A percentile compares a stretch with the other conserved stretches of the same genome.
These are phyloP conservation scores for Insectozyma bohioensis DNA, from an alignment of 1,139 yeast genomes.

Conservation along the genomic window DNA sequence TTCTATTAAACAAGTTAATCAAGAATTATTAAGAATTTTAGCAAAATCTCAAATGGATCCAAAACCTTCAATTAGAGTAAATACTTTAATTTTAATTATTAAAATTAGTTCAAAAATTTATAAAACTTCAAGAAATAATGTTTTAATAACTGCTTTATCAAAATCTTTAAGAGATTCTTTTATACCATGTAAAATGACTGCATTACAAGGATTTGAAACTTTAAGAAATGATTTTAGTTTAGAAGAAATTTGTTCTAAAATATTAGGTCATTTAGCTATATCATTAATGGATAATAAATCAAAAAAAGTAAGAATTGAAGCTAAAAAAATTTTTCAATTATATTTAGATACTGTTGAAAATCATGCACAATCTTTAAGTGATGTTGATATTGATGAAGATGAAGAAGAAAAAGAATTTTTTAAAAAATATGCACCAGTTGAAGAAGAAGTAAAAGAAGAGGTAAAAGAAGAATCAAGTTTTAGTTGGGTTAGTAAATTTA, in stretches of 20 bases:
- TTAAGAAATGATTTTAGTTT: conserved; percentile 68
- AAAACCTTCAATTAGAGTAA: conserved; percentile 80
- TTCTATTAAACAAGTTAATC: conserved; percentile 79
- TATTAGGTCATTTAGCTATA: conserved; percentile 85
- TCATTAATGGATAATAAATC: conserved; percentile 74
- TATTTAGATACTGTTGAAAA: conserved; percentile 64
- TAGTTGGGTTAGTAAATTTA: conserved; percentile 36
- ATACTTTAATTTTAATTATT: conserved; percentile 76
- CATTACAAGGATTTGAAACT: conserved; percentile 70
- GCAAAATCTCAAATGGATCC: conserved; percentile 90
- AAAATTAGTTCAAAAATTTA: conserved; percentile 68
- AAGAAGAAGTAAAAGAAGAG: background rate
- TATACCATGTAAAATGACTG: conserved; percentile 73
- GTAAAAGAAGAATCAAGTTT: conserved; percentile 7
- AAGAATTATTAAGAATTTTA: conserved; percentile 74
- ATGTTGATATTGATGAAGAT: conserved; percentile 43
- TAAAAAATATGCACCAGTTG: conserved; percentile 25
- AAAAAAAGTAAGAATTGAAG: conserved; percentile 66
- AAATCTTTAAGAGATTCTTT: conserved; percentile 82
- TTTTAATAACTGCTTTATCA: conserved; percentile 82
- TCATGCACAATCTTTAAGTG: conserved; percentile 59
- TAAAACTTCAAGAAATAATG: conserved; percentile 59
- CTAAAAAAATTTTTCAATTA: conserved; percentile 62
- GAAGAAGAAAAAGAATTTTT: conserved; percentile 37
- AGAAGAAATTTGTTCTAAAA: conserved; percentile 74